These are phyloP conservation scores for Darksidea phi DNA, from an alignment of 495 filamentous ascomycete genomes.

Conservation along the genomic window DNA sequence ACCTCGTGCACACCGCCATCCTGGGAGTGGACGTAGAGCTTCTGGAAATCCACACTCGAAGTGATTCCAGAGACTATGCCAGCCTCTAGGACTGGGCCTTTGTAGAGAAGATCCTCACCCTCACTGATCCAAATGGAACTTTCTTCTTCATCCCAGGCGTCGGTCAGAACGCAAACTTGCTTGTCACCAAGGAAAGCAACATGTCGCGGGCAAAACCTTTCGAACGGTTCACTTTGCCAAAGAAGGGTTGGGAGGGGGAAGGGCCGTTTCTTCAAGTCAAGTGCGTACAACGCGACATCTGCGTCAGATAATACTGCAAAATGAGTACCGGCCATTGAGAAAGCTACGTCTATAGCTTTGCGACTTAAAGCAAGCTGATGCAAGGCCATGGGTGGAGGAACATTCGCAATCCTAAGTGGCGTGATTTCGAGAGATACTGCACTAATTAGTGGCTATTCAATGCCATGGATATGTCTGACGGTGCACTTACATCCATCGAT, in stretches of 20 bases:
- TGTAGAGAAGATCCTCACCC: slow-evolving; percentile 1
- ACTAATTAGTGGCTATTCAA: slow-evolving; percentile 17
- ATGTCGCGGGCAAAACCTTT: slow-evolving; percentile 24
- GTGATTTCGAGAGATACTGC: slow-evolving; percentile 73
- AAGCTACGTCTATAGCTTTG: slow-evolving; percentile 70
- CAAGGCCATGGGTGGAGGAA: slow-evolving; percentile 90
- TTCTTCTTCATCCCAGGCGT: slow-evolving; percentile 22
- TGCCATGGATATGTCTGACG: neutral
- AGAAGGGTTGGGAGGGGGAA: slow-evolving; percentile 43
- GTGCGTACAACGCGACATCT: slow-evolving; percentile 31
- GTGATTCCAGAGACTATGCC: slow-evolving; percentile 7
- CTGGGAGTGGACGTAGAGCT: slow-evolving; percentile 20
- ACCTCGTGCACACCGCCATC: slow-evolving; percentile 12
- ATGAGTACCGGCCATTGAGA: slow-evolving; percentile 62
- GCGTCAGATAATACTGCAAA: slow-evolving; percentile 62
- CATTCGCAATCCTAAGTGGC: slow-evolving; percentile 75
- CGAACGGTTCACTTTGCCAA: slow-evolving; percentile 17
- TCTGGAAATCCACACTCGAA: slow-evolving; percentile 15
- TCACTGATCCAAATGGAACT: slow-evolving; percentile 17
- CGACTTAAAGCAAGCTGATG: slow-evolving; percentile 65
- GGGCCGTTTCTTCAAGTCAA: slow-evolving; percentile 47
- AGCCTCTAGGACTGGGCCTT: slow-evolving; percentile 5
- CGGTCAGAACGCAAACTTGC: slow-evolving; percentile 29
- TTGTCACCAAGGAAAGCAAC: slow-evolving; percentile 37
- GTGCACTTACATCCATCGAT: slow-evolving; percentile 70